Evolutionary conservation across 495 filamentous ascomycete species (phyloP).

Genomic region (Sordaria brevicollis): DNA sequence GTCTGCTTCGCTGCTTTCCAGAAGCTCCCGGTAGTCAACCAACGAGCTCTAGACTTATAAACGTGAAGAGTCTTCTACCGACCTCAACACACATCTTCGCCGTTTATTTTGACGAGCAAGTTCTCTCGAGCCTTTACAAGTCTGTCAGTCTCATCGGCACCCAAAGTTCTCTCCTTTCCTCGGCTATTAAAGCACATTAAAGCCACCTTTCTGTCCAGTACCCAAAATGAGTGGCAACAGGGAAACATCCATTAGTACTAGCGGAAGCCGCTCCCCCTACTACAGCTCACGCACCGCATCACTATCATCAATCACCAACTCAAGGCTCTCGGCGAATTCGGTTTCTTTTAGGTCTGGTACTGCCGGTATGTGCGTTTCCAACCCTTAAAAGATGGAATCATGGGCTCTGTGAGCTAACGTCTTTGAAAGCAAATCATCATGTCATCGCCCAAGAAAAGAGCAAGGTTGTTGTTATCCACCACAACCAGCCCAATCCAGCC

Average conservation of each 20-base stretch:
- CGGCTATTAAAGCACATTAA: background rate
- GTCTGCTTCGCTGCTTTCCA: background rate
- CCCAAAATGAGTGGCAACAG: background rate
- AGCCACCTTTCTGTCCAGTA: background rate
- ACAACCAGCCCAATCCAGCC: constrained; percentile 5
- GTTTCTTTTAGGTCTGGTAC: background rate
- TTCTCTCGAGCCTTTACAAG: background rate
- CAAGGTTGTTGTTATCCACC: constrained; percentile 7
- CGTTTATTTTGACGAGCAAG: background rate
- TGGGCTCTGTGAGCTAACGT: background rate
- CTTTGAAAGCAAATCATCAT: background rate
- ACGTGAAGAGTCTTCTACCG: too few relatives aligned
- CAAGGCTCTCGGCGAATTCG: background rate
- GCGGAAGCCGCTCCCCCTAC: background rate
- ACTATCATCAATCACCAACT: background rate
- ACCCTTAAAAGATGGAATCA: background rate
- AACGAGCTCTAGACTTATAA: background rate
- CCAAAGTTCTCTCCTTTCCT: background rate
- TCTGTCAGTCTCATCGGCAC: background rate
- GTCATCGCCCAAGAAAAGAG: background rate
- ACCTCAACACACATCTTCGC: too few relatives aligned
- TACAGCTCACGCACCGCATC: background rate
- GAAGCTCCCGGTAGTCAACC: background rate
- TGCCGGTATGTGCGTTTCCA: background rate
- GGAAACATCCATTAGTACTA: background rate